Evolutionary conservation across 169 alveolate genomes (phyloP).

Genomic region (Plasmodium relictum): DNA sequence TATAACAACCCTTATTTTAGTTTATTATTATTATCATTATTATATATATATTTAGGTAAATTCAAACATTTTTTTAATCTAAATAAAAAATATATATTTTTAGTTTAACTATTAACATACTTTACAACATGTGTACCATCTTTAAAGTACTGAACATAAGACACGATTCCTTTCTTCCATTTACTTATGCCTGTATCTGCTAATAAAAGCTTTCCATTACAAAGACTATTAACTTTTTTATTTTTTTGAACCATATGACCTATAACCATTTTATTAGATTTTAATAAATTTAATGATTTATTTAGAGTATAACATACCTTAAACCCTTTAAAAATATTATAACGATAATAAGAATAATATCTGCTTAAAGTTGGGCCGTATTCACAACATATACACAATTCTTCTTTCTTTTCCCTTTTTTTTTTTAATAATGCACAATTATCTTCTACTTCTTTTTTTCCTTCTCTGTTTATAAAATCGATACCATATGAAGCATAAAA

Average conservation of each 20-base stretch:
- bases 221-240: constrained; percentile 36
- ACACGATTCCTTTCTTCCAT: constrained; percentile 56
- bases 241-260: constrained; percentile 66
- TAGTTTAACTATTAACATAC: constrained; percentile 27
- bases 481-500: constrained; percentile 57
- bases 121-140: constrained; percentile 26
- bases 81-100: neutral
- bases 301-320: constrained; percentile 38
- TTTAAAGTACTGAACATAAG: constrained; percentile 53
- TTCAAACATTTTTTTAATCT: too few relatives aligned
- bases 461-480: constrained; percentile 61
- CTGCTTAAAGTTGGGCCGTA: constrained; percentile 72
- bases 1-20: too few relatives aligned
- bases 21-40: too few relatives aligned
- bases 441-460: constrained; percentile 57
- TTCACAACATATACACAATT: constrained; percentile 44
- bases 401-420: constrained; percentile 11
- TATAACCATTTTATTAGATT: constrained; percentile 45
- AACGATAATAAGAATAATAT: constrained; percentile 23
- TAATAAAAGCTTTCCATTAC: constrained; percentile 30
- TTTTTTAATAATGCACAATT: constrained; percentile 31
- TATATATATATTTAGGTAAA: too few relatives aligned
- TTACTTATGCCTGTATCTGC: constrained; percentile 68
- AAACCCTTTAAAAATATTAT: constrained; percentile 19
- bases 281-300: constrained; percentile 40